Conservation (phyloP, 1,284 basidiomycete species). For the Ceratobasidium papillatum region DNA sequence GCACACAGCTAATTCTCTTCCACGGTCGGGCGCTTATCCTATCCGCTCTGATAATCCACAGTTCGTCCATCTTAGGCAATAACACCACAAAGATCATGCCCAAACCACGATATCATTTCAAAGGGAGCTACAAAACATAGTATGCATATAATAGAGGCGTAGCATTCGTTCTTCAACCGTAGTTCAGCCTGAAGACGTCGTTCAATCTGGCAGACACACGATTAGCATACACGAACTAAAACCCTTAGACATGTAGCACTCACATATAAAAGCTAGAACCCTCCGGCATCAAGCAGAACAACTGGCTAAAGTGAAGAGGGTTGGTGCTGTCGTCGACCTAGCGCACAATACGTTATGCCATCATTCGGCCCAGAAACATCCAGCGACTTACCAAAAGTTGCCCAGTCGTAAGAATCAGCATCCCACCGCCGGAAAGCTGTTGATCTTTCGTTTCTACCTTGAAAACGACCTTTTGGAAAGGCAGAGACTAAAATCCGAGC, state of each 20-base stretch:
- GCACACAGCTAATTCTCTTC: constrained; percentile 14
- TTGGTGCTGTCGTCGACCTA: constrained; percentile 83
- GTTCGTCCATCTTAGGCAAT: constrained; percentile 1
- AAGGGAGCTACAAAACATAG: constrained; percentile 10
- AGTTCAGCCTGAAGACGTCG: constrained; percentile 90
- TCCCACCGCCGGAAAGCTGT: constrained; percentile 76
- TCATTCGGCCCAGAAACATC: constrained; percentile 9
- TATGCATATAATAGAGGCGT: background rate
- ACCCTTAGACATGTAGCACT: constrained; percentile 49
- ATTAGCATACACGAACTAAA: constrained; percentile 22
- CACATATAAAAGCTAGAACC: constrained; percentile 85
- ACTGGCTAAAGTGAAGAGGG: constrained; percentile 87
- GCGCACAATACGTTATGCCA: constrained; percentile 6
- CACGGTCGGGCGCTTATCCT: constrained; percentile 36
- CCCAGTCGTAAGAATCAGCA: constrained; percentile 92
- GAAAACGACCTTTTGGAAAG: constrained; percentile 86
- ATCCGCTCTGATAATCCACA: background rate
- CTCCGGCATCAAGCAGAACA: constrained; percentile 91
- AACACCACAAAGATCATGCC: background rate
- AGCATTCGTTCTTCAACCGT: constrained; percentile 52
- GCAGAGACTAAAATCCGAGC: constrained; percentile 66
- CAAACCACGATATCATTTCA: constrained; percentile 12
- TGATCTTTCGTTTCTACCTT: constrained; percentile 86
- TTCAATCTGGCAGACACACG: constrained; percentile 65
- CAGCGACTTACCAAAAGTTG: constrained; percentile 68